phyloP scores from a whole-genome alignment of 805 yeast genomes.

The Ogataea zsoltii region DNA sequence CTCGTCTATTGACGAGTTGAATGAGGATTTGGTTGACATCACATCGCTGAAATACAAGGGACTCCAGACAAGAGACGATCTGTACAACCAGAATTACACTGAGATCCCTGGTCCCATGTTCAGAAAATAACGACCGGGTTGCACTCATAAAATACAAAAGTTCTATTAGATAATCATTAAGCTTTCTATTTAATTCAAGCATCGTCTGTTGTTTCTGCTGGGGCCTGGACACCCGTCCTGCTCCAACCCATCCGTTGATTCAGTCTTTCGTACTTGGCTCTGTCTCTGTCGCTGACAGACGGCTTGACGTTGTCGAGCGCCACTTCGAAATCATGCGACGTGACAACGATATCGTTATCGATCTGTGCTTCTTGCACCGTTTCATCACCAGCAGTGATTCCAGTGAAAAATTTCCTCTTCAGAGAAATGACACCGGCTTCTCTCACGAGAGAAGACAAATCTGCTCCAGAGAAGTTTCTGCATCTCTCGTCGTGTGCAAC shows the following conservation, averaged over 20 bases:
- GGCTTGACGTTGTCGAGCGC: slow-evolving; percentile 83
- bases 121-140: slow-evolving; percentile 6
- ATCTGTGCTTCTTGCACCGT: slow-evolving; percentile 24
- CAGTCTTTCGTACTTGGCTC: slow-evolving; percentile 71
- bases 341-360: slow-evolving; percentile 47
- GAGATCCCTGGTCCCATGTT: slow-evolving; percentile 41
- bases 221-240: slow-evolving; percentile 25
- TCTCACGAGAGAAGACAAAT: slow-evolving; percentile 84
- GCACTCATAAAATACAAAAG: not conserved
- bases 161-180: too few relatives aligned
- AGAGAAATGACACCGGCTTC: slow-evolving; percentile 93
- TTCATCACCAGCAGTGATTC: slow-evolving; percentile 50
- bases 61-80: slow-evolving; percentile 46
- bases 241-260: slow-evolving; percentile 79
- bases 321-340: slow-evolving; percentile 60
- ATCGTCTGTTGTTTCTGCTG: not conserved
- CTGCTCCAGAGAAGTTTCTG: slow-evolving; percentile 94
- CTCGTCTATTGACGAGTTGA: slow-evolving; percentile 45
- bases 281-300: slow-evolving; percentile 84
- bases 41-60: slow-evolving; percentile 33
- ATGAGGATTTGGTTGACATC: slow-evolving; percentile 41
- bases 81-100: slow-evolving; percentile 57
- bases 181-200: not conserved
- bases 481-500: slow-evolving; percentile 79
- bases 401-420: slow-evolving; percentile 66